Base-by-base conservation (phyloP, 768 basidiomycete genomes). In the Cubamyces sp. region DNA sequence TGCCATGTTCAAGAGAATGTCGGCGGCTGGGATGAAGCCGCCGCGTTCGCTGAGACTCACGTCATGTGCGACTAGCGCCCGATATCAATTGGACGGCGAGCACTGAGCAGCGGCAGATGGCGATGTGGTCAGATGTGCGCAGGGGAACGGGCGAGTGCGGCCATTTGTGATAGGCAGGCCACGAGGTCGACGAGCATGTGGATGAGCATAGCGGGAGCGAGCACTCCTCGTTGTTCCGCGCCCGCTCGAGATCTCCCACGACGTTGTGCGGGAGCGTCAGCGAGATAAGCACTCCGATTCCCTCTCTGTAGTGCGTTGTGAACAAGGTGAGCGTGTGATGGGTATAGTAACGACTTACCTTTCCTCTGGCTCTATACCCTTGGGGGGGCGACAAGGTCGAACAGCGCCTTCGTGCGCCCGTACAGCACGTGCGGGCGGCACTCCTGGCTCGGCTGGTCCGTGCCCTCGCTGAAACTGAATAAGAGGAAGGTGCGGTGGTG, bases 331-430 rank as follows among this genome's bases (percentile, higher is more conserved):
- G 46, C 37, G 46, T 12, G 50, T 15, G 18, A 26, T 18, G 9
- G 0, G 7, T 4, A 43, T n/a, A n/a, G 46, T 57, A 49, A 54
- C 19, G 14, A 72, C 82, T 41, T 65, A 91, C 92, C 96, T 96
- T 77, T 96, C 96, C 67, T 91, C 85, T 1, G 90, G 89, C 65
- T 98, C 96, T 61, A 98, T 98, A 16, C 97, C 97, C 70, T 99
- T 70, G 98, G 96, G 7, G 97, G 97, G 0, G 95, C 96, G 25
- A 99, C 96, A 40, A 98, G 83, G 70, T 98, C 96, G 68, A 99
- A 99, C 1, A 99, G 83, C 1, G 95, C 94, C 75, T 98, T 98
- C 16, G 97, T 96, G 26, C 93, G 87, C 46, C 87, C 88, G 76
- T 98, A 98, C 18, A 98, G 78, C 75, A 98, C 95, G 71, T 98